These are phyloP conservation scores for Lactarius vividus DNA, from an alignment of 768 basidiomycete species.

Conservation along the genomic window DNA sequence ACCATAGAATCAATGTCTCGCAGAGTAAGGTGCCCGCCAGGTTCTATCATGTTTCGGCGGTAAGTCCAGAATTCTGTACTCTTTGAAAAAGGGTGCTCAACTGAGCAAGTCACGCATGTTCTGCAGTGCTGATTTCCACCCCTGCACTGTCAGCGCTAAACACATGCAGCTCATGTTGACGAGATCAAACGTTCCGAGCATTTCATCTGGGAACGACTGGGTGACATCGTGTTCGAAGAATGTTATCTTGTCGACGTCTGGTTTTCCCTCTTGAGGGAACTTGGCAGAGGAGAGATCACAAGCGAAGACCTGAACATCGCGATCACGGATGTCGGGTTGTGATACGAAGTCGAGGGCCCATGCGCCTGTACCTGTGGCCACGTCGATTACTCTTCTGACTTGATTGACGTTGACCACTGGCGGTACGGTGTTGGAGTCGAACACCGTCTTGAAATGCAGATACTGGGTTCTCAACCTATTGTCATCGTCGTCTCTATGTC, in stretches of 20 bases:
- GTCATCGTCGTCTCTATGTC: background rate
- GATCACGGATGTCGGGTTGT: background rate
- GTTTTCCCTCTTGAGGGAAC: background rate
- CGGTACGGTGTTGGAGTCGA: background rate
- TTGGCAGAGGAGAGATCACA: background rate
- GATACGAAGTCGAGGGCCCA: background rate
- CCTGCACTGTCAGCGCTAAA: background rate
- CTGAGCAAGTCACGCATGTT: background rate
- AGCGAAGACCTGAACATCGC: background rate
- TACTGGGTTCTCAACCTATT: constrained; percentile 5
- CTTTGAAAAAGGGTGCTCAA: background rate
- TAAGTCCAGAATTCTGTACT: background rate
- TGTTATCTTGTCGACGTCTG: background rate
- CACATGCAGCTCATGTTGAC: background rate
- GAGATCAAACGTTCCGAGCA: background rate
- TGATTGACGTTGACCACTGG: background rate
- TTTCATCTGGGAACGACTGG: background rate
- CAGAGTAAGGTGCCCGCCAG: constrained; percentile 3
- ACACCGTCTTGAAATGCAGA: background rate
- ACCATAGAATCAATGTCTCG: background rate
- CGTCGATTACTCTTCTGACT: background rate
- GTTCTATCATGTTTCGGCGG: background rate
- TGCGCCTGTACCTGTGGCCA: background rate
- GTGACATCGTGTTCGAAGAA: constrained; percentile 13
- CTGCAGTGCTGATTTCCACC: background rate